A percentile compares a stretch with the other conserved stretches of the same genome.
These are phyloP conservation scores for Scedosporium apiospermum DNA, from an alignment of 2,329 filamentous ascomycete genomes.

Conservation along the genomic window DNA sequence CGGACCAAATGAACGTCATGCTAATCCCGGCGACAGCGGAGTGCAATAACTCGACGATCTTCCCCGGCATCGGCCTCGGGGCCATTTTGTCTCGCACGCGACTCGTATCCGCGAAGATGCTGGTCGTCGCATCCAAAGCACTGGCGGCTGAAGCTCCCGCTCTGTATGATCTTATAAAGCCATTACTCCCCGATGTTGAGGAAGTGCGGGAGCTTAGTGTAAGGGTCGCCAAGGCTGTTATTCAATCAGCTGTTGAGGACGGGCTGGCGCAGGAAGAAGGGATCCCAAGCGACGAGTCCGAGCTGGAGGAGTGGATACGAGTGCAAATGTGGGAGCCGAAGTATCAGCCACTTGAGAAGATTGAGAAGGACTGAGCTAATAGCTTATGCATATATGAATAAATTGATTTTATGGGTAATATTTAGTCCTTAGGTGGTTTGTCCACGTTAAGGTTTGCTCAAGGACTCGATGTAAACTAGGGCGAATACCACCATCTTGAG, in stretches of 20 bases:
- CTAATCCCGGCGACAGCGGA: slow-evolving; percentile 46
- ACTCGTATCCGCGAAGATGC: slow-evolving; percentile 65
- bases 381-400: not conserved
- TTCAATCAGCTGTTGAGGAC: slow-evolving; percentile 61
- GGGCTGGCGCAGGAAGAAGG: slow-evolving; percentile 53
- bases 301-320: slow-evolving; percentile 60
- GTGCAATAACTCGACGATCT: slow-evolving; percentile 82
- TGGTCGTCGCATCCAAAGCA: slow-evolving; percentile 69
- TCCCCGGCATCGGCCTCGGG: slow-evolving; percentile 78
- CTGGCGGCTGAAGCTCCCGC: slow-evolving; percentile 65
- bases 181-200: slow-evolving; percentile 66
- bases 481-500: too few relatives aligned
- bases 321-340: slow-evolving; percentile 73
- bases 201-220: slow-evolving; percentile 69
- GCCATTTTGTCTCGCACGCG: slow-evolving; percentile 60
- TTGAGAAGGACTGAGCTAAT: not conserved
- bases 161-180: slow-evolving; percentile 49
- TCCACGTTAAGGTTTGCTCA: too few relatives aligned
- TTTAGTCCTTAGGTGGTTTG: too few relatives aligned
- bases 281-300: slow-evolving; percentile 49
- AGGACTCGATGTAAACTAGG: too few relatives aligned
- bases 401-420: too few relatives aligned
- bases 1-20: slow-evolving; percentile 24
- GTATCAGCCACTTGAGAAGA: slow-evolving; percentile 46
- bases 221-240: slow-evolving; percentile 65